Evolutionary conservation across 2,329 filamentous ascomycete species (phyloP).

Genomic region (Dendryphion nanum): DNA sequence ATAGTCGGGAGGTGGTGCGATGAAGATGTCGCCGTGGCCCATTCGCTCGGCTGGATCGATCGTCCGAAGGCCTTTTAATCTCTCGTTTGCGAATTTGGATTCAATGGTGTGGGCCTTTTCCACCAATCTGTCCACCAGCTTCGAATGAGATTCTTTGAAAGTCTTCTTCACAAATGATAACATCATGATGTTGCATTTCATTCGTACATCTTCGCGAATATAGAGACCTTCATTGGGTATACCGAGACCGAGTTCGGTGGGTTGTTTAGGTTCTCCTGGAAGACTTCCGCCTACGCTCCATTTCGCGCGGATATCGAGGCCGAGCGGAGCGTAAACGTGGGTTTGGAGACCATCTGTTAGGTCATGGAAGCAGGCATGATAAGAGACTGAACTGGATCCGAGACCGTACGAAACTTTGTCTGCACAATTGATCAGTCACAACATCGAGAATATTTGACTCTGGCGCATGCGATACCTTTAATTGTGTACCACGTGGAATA

Average conservation of each 20-base stretch:
- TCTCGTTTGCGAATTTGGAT: slow-evolving; percentile 31
- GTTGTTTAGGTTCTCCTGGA: slow-evolving; percentile 66
- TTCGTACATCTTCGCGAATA: slow-evolving; percentile 80
- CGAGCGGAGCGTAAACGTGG: slow-evolving; percentile 79
- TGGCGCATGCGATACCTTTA: slow-evolving; percentile 29
- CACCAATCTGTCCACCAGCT: slow-evolving; percentile 59
- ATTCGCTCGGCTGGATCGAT: slow-evolving; percentile 31
- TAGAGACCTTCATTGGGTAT: slow-evolving; percentile 70
- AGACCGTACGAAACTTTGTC: slow-evolving; percentile 72
- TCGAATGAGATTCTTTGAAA: slow-evolving; percentile 70
- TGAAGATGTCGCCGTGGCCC: slow-evolving; percentile 33
- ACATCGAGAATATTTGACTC: not conserved
- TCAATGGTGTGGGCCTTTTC: slow-evolving; percentile 38
- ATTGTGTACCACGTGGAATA: slow-evolving; percentile 69
- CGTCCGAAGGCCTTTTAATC: slow-evolving; percentile 28
- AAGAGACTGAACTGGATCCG: slow-evolving; percentile 66
- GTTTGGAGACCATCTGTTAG: slow-evolving; percentile 72
- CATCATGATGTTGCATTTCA: slow-evolving; percentile 77
- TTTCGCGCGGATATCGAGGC: slow-evolving; percentile 73
- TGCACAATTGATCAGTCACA: slow-evolving; percentile 2
- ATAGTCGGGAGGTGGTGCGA: slow-evolving; percentile 36
- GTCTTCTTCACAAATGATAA: slow-evolving; percentile 78
- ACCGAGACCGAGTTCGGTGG: slow-evolving; percentile 64
- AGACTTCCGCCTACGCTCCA: slow-evolving; percentile 74
- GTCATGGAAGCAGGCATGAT: slow-evolving; percentile 79